A percentile compares a stretch with the other conserved stretches of the same genome.
Evolutionary conservation across 768 basidiomycete genomes (phyloP).

Genomic region (Pholiota microspora): DNA sequence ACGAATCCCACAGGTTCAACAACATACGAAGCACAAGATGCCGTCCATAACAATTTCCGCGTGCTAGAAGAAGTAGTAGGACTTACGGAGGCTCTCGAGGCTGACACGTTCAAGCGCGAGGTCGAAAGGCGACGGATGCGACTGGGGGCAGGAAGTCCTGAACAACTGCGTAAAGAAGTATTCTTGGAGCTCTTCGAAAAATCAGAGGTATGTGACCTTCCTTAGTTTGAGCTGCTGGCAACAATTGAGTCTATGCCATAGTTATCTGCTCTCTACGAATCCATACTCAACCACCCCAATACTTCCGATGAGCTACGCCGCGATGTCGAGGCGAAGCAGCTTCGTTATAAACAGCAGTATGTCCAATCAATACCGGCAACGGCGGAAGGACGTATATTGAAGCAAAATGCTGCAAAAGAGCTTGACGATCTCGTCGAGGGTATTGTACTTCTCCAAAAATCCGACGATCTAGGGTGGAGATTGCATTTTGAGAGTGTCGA

Average conservation of each 20-base stretch:
- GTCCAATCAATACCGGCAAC: slow-evolving; percentile 57
- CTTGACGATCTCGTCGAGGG: slow-evolving; percentile 75
- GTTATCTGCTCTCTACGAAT: slow-evolving; percentile 73
- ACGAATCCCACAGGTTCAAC: slow-evolving; percentile 68
- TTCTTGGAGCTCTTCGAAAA: slow-evolving; percentile 58
- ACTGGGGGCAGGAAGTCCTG: slow-evolving; percentile 62
- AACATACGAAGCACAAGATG: slow-evolving; percentile 53
- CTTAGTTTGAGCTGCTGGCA: neutral
- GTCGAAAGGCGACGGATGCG: slow-evolving; percentile 77
- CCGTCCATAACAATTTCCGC: slow-evolving; percentile 69
- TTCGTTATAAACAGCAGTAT: slow-evolving; percentile 60
- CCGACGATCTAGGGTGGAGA: slow-evolving; percentile 83
- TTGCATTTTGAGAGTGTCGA: slow-evolving; percentile 75
- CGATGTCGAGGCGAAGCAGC: slow-evolving; percentile 69
- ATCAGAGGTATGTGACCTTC: slow-evolving; percentile 49
- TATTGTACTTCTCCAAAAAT: slow-evolving; percentile 69
- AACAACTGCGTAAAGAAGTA: slow-evolving; percentile 61
- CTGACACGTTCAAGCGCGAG: slow-evolving; percentile 55
- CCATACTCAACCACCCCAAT: slow-evolving; percentile 78
- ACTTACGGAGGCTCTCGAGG: slow-evolving; percentile 65
- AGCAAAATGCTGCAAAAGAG: slow-evolving; percentile 51
- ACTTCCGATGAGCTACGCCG: slow-evolving; percentile 82
- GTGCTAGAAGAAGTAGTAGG: slow-evolving; percentile 69
- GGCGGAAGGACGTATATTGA: slow-evolving; percentile 32
- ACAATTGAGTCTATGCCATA: slow-evolving; percentile 22